Conservation (phyloP, 2,329 filamentous ascomycete species). For the Colletotrichum sp. region DNA sequence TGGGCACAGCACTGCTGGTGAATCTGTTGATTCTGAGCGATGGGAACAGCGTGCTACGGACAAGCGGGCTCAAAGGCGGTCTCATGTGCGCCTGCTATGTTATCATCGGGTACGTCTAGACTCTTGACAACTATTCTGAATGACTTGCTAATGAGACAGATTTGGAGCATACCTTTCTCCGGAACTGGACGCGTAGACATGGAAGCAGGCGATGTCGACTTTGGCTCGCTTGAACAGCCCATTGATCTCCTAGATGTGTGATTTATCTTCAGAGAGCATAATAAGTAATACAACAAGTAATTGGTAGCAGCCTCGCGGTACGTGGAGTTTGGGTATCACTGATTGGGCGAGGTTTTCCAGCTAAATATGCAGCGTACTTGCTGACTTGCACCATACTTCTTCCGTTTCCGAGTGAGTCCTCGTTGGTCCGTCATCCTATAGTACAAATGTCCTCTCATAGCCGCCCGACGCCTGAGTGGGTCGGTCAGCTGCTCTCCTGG, state of each 20-base stretch:
- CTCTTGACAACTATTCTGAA: neutral
- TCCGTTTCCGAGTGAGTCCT: neutral
- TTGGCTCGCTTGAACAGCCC: neutral
- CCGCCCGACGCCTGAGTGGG: neutral
- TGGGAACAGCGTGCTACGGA: slow-evolving; percentile 67
- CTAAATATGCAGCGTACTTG: neutral
- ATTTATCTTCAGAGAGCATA: neutral
- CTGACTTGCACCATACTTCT: neutral
- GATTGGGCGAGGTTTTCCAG: neutral
- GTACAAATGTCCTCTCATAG: neutral
- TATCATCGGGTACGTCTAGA: slow-evolving; percentile 46
- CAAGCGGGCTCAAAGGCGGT: slow-evolving; percentile 58
- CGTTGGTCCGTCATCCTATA: neutral
- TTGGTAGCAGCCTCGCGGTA: neutral
- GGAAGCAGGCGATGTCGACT: neutral
- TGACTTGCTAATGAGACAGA: neutral
- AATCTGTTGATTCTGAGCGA: slow-evolving; percentile 79
- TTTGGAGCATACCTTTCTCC: slow-evolving; percentile 10
- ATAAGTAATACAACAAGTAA: neutral
- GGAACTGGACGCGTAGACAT: neutral
- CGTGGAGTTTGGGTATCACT: neutral
- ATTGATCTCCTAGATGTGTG: neutral
- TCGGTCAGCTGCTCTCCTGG: neutral
- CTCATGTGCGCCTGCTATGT: slow-evolving; percentile 59
- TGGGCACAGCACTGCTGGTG: slow-evolving; percentile 73